phyloP scores from a whole-genome alignment of 73 alveolate species.

The Tetrahymena elliotti region DNA sequence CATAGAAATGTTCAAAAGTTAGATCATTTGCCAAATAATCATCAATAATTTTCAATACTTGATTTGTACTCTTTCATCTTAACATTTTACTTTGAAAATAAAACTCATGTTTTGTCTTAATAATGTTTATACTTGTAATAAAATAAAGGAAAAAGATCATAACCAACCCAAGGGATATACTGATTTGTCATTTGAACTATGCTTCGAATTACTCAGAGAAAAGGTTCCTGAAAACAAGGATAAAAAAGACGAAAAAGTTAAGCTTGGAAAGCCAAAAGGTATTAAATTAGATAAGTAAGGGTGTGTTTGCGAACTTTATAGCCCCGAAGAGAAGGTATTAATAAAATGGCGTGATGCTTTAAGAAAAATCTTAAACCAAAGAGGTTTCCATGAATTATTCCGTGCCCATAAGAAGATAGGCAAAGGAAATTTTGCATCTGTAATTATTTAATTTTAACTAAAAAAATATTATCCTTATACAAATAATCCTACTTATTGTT shows the following conservation, averaged over 20 bases:
- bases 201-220: not conserved
- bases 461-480: not conserved
- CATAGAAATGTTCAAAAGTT: not conserved
- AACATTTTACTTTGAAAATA: not conserved
- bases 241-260: not conserved
- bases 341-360: conserved; percentile 27
- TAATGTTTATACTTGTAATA: too few species aligned
- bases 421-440: conserved; percentile 43
- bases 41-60: too few species aligned
- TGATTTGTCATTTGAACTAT: not conserved
- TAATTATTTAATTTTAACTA: not conserved
- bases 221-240: not conserved
- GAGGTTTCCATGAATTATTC: conserved; percentile 35
- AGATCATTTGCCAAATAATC: not conserved
- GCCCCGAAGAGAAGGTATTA: conserved; percentile 1
- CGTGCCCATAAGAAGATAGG: conserved; percentile 32
- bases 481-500: not conserved
- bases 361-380: conserved; percentile 10
- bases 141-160: not conserved
- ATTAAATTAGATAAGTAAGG: not conserved
- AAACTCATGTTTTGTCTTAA: not conserved
- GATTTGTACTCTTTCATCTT: too few species aligned
- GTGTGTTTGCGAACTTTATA: not conserved
- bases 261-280: not conserved
- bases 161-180: not conserved